phyloP scores from a whole-genome alignment of 768 basidiomycete species.

The Sutorius australiensis region DNA sequence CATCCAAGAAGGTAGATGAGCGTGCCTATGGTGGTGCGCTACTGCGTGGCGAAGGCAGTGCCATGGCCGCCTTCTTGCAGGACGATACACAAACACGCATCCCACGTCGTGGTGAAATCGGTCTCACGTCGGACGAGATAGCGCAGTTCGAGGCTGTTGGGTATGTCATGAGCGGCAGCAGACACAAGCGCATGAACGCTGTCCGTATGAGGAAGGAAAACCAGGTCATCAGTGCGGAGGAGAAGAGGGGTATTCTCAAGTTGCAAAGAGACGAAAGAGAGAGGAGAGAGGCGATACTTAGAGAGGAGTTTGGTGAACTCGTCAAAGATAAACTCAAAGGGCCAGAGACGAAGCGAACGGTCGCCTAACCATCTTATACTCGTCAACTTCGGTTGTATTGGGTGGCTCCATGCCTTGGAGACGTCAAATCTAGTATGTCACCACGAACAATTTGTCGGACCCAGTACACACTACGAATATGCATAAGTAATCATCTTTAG shows the following conservation, averaged over 20 bases:
- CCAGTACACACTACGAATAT: background rate
- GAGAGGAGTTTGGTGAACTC: constrained; percentile 87
- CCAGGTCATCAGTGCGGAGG: constrained; percentile 98
- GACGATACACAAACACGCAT: constrained; percentile 84
- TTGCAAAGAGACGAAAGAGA: constrained; percentile 92
- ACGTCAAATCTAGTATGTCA: background rate
- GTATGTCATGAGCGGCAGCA: constrained; percentile 96
- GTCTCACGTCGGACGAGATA: constrained; percentile 84
- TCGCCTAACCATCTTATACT: constrained; percentile 3
- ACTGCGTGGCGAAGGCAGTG: constrained; percentile 91
- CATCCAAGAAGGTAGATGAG: constrained; percentile 64
- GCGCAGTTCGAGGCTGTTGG: constrained; percentile 84
- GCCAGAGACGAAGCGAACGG: constrained; percentile 25
- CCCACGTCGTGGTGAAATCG: constrained; percentile 98
- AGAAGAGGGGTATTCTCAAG: constrained; percentile 94
- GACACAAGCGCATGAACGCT: constrained; percentile 97
- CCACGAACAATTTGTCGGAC: background rate
- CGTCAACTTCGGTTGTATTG: background rate
- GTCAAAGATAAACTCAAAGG: constrained; percentile 72
- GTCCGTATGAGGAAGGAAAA: constrained; percentile 99
- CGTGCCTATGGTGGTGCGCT: constrained; percentile 87
- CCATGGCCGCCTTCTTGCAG: constrained; percentile 95
- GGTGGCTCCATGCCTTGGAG: background rate
- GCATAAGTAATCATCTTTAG: constrained; percentile 25
- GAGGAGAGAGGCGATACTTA: constrained; percentile 82